Evolutionary conservation across 2,329 filamentous ascomycete genomes (phyloP), one percentile per base, ranked within the genome.

Genomic region (Trichoderma simmonsii): DNA sequence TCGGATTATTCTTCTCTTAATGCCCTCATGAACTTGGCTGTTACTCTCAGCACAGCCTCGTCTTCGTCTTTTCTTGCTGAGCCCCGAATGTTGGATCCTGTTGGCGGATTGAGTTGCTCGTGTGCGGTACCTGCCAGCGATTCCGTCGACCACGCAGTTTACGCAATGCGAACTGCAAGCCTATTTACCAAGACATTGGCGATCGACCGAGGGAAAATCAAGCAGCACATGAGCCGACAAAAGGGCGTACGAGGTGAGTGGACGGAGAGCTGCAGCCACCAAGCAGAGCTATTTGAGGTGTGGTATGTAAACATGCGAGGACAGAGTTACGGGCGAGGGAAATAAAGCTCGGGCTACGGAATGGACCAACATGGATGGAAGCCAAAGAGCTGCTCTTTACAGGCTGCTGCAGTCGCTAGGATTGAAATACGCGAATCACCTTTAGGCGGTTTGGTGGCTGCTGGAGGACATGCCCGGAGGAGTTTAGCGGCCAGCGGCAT

Each of bases 401-500:
- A 34, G 30, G 64, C 51, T 24, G 32, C 48, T 54, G 62, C 64
- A 56, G 64, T 32, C 18, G 28, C 48, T 60, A 24, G 21, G 32
- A 60, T 21, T 34, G 48, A 21, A 57, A 32, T 43, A 21, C 64
- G 30, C 67, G 57, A 28, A 69, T 54, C 21, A 62, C 32, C 15
- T 28, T 67, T 67, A 67, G 32, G 64, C 24, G 64, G 57, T 36
- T 54, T 54, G 26, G 67, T 34, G 36, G 65, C 30, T 62, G 39
- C 66, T 34, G 32, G n/a, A 43, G 26, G 48, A 32, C 48, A 59
- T 64, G 32, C 68, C 48, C 4, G 12, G 61, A 64, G 8, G 51
- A 51, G 68, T 8, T 64, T 71, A 71, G 68, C 48, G 68, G 68
- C 30, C 30, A 6, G 57, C 68, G 59, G 68, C 68, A 62, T 70